Conservation (phyloP, 306 rosid species). For the Hippophae rhamnoides region DNA sequence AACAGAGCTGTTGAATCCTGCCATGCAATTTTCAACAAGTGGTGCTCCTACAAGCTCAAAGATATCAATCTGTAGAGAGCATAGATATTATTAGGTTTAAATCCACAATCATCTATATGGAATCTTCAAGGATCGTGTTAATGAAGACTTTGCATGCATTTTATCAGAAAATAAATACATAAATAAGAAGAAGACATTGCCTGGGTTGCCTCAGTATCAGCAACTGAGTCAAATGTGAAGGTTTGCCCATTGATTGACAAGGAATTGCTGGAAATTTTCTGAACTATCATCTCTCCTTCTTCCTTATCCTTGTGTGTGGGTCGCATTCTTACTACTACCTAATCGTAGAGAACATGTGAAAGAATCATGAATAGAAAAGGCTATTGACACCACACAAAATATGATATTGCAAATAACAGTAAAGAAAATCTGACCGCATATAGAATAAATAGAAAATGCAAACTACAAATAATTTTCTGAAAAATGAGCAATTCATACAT, state of each 20-base stretch:
- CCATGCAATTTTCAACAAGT: conserved; percentile 85
- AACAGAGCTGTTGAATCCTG: conserved; percentile 94
- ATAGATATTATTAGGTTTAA: conserved; percentile 5
- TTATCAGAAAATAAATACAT: neutral
- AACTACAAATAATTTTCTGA: too few relatives aligned
- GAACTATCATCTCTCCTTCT: conserved; percentile 70
- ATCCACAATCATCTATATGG: conserved; percentile 1
- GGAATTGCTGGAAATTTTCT: conserved; percentile 61
- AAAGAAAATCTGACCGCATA: neutral
- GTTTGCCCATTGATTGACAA: conserved; percentile 69
- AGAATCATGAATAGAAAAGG: neutral
- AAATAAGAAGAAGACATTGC: conserved; percentile 28
- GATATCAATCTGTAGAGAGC: conserved; percentile 58
- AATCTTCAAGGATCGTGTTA: too few relatives aligned
- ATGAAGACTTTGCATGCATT: too few relatives aligned
- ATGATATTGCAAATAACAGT: neutral
- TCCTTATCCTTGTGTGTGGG: conserved; percentile 59
- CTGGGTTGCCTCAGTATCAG: conserved; percentile 78
- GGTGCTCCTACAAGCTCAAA: conserved; percentile 90
- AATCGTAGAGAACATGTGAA: neutral
- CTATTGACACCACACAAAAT: neutral
- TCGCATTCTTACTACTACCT: conserved; percentile 91
- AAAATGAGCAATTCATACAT: too few relatives aligned
- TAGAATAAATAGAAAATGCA: too few relatives aligned
- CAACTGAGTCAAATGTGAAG: conserved; percentile 86